Evolutionary conservation across 352 stramenopile genomes (phyloP).

Genomic region (Phytophthora fragariae): DNA sequence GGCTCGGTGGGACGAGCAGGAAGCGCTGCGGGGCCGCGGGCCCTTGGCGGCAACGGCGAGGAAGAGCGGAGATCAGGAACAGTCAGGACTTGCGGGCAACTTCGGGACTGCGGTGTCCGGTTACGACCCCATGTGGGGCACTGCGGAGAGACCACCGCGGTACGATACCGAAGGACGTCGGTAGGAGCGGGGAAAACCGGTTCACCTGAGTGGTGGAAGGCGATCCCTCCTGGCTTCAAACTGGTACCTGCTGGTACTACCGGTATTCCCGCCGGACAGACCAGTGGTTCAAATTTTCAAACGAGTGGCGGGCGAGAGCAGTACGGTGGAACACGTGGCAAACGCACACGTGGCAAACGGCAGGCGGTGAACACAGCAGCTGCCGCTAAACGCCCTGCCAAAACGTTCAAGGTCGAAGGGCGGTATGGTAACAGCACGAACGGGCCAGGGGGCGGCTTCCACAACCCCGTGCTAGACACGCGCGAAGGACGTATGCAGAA

Average conservation of each 20-base stretch:
- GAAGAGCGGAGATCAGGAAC: background rate
- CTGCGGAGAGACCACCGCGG: too few species aligned
- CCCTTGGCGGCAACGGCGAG: background rate
- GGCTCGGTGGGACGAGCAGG: background rate
- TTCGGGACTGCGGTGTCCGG: background rate
- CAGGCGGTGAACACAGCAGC: background rate
- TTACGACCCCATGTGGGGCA: too few species aligned
- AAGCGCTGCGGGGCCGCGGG: background rate
- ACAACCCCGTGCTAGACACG: background rate
- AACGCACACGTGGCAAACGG: background rate
- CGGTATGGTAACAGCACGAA: background rate
- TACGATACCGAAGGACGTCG: too few species aligned
- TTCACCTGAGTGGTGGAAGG: background rate
- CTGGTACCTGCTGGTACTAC: conserved; percentile 1
- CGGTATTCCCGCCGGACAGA: background rate
- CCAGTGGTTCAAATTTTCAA: background rate
- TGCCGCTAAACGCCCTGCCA: background rate
- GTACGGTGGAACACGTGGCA: background rate
- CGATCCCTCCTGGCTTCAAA: conserved; percentile 1
- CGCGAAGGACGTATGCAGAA: background rate
- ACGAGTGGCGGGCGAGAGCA: background rate
- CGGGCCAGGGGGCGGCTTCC: background rate
- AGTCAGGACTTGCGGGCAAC: background rate
- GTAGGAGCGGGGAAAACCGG: background rate
- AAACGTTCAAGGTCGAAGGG: conserved; percentile 9